A percentile compares a stretch with the other conserved stretches of the same genome.
Evolutionary conservation across 495 filamentous ascomycete species (phyloP).

Genomic region (Xylaria bambusicola): DNA sequence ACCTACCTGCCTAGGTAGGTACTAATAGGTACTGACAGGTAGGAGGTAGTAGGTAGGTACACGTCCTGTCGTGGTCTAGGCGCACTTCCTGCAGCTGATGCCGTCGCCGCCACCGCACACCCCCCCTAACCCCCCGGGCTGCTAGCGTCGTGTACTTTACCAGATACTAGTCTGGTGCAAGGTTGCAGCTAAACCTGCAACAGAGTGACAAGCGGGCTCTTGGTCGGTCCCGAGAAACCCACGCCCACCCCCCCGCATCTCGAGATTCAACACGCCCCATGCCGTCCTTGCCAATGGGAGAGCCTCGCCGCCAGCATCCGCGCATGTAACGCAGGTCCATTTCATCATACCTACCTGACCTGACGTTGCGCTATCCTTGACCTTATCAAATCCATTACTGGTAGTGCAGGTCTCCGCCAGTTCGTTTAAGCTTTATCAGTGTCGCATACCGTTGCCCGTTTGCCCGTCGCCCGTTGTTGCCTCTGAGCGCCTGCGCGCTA

Average conservation of each 20-base stretch:
- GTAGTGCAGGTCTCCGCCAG: constrained; percentile 14
- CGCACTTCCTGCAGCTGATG: background rate
- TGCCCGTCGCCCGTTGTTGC: background rate
- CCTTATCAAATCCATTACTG: background rate
- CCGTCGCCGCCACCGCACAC: background rate
- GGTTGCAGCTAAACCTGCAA: constrained; percentile 7
- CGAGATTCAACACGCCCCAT: background rate
- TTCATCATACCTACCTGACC: constrained; percentile 1
- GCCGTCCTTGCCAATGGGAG: constrained; percentile 8
- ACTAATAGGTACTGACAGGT: too few relatives aligned
- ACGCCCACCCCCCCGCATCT: constrained; percentile 12
- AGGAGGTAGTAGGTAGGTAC: too few relatives aligned
- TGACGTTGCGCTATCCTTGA: background rate
- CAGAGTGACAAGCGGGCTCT: background rate
- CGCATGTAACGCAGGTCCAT: constrained; percentile 6
- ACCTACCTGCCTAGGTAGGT: background rate
- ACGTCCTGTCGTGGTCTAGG: background rate
- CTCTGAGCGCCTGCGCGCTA: background rate
- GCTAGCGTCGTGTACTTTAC: background rate
- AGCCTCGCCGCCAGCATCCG: background rate
- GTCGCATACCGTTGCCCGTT: constrained; percentile 8
- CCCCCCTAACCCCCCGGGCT: too few relatives aligned
- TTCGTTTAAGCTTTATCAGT: constrained; percentile 12
- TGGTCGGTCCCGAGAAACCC: constrained; percentile 15
- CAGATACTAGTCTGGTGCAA: background rate